Evolutionary conservation across 2,329 filamentous ascomycete genomes (phyloP).

Genomic region (Calonectria crousiana): DNA sequence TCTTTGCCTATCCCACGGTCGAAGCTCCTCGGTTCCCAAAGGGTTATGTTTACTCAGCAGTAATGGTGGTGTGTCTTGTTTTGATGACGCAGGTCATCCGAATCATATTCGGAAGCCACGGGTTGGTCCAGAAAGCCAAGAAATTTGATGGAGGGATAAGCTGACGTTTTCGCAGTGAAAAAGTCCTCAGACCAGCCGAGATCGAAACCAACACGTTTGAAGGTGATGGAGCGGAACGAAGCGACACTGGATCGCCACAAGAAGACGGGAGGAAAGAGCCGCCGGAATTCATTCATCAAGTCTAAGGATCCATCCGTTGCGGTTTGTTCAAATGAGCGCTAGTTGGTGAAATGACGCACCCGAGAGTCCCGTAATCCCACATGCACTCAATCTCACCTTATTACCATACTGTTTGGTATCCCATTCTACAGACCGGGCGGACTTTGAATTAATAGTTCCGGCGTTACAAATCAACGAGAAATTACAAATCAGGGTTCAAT

Average conservation of each 20-base stretch:
- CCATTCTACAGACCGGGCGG: not conserved
- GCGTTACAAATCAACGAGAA: conserved; percentile 2
- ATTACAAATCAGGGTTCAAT: conserved; percentile 6
- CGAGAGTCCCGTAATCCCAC: not conserved
- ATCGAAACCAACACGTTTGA: not conserved
- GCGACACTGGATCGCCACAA: not conserved
- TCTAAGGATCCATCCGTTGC: not conserved
- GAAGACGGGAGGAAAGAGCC: not conserved
- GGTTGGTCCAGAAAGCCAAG: conserved; percentile 11
- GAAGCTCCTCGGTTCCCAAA: conserved; percentile 32
- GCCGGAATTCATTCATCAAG: not conserved
- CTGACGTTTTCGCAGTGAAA: conserved; percentile 18
- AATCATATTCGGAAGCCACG: conserved; percentile 30
- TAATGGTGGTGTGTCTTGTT: conserved; percentile 28
- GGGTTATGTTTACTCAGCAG: conserved; percentile 32
- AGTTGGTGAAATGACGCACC: not conserved
- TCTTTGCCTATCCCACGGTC: conserved; percentile 32
- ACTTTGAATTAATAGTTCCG: not conserved
- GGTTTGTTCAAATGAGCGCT: not conserved
- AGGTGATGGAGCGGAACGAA: not conserved
- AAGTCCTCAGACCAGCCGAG: not conserved
- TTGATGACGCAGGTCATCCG: conserved; percentile 32
- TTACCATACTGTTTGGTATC: not conserved
- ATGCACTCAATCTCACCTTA: too few species aligned
- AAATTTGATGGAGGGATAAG: not conserved